phyloP scores from a whole-genome alignment of 2,329 filamentous ascomycete species.

The Alternaria sp. region DNA sequence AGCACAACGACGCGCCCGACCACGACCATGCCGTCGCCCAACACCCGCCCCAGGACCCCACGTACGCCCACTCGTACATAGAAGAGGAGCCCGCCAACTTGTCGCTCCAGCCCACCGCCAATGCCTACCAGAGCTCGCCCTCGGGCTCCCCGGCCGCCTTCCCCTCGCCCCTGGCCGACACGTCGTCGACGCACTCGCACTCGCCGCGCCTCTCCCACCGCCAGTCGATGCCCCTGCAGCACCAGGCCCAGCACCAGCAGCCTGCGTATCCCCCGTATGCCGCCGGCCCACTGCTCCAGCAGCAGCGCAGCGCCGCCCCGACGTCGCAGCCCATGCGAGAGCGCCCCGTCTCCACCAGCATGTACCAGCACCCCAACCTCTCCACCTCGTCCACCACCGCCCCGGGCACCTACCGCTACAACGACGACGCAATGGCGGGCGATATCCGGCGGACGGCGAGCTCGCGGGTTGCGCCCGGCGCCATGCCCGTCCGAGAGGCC shows the following conservation, averaged over 20 bases:
- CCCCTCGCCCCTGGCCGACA: conserved; percentile 33
- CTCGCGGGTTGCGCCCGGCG: conserved; percentile 66
- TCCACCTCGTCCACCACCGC: conserved; percentile 54
- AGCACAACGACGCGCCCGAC: conserved; percentile 4
- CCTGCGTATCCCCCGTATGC: conserved; percentile 40
- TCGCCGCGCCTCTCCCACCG: conserved; percentile 50
- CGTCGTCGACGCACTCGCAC: conserved; percentile 34
- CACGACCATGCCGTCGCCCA: conserved; percentile 47
- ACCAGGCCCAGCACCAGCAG: conserved; percentile 50
- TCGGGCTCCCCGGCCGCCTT: conserved; percentile 33
- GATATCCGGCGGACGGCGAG: conserved; percentile 62
- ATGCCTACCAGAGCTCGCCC: conserved; percentile 45
- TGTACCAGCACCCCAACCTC: conserved; percentile 58
- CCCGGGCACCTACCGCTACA: conserved; percentile 55
- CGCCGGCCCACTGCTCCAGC: conserved; percentile 30
- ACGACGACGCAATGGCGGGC: conserved; percentile 50
- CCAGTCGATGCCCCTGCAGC: conserved; percentile 53
- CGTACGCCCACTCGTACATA: conserved; percentile 5
- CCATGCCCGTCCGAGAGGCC: conserved; percentile 70
- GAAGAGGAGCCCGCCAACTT: conserved; percentile 31
- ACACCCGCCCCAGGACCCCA: conserved; percentile 37
- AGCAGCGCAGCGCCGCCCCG: conserved; percentile 36
- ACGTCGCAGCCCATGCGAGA: conserved; percentile 39
- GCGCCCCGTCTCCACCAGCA: conserved; percentile 53
- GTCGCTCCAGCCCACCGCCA: conserved; percentile 51